Conservation (phyloP, 192 early-diverging fungal genomes). For the Lunasporangiospora selenospora region DNA sequence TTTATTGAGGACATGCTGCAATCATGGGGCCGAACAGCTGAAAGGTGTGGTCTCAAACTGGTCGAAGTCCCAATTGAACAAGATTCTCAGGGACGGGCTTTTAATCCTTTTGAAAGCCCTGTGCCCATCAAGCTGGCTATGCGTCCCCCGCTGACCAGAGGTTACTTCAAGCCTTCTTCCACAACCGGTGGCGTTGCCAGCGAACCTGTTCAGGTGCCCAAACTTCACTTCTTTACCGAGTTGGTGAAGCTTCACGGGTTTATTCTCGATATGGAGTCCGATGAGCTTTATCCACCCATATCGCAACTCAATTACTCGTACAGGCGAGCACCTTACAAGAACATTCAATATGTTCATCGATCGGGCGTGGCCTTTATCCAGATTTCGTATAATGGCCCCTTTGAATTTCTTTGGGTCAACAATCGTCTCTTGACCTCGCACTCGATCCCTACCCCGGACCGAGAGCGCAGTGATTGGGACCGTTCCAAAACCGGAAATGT, state of each 20-base stretch:
- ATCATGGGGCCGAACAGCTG: slow-evolving; percentile 79
- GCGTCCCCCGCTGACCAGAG: slow-evolving; percentile 67
- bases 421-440: slow-evolving; percentile 78
- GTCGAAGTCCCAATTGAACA: slow-evolving; percentile 89
- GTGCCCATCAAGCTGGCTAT: slow-evolving; percentile 67
- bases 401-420: slow-evolving; percentile 86
- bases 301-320: slow-evolving; percentile 66
- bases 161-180: slow-evolving; percentile 23
- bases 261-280: slow-evolving; percentile 94
- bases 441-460: slow-evolving; percentile 49
- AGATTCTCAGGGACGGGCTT: slow-evolving; percentile 64
- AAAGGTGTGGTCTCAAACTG: slow-evolving; percentile 87
- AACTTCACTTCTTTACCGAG: slow-evolving; percentile 79
- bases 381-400: slow-evolving; percentile 66
- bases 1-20: slow-evolving; percentile 87
- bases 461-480: slow-evolving; percentile 48
- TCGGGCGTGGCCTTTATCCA: slow-evolving; percentile 94
- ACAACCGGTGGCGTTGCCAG: slow-evolving; percentile 10
- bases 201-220: slow-evolving; percentile 52
- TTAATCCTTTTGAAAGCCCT: slow-evolving; percentile 91
- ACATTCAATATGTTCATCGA: slow-evolving; percentile 92
- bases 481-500: slow-evolving; percentile 35
- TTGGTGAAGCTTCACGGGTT: slow-evolving; percentile 83
- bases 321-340: slow-evolving; percentile 67
- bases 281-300: slow-evolving; percentile 69